These are phyloP conservation scores for Delitschia confertaspora DNA, from an alignment of 495 filamentous ascomycete genomes.

Conservation along the genomic window DNA sequence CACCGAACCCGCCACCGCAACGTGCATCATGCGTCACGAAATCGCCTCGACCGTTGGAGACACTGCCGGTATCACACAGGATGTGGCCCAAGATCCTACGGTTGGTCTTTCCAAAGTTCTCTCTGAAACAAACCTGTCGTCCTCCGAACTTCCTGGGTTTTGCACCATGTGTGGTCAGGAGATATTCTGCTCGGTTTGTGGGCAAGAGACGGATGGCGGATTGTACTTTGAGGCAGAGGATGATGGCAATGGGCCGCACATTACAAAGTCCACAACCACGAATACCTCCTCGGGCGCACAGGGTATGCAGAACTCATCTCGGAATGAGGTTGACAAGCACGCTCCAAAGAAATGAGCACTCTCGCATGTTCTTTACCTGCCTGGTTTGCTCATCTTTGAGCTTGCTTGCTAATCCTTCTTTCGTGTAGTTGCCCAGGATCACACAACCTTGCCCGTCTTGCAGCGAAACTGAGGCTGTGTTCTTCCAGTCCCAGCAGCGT, in stretches of 20 bases:
- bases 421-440: conserved; percentile 69
- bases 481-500: conserved; percentile 96
- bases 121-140: conserved; percentile 31
- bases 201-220: conserved; percentile 30
- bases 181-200: conserved; percentile 44
- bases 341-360: conserved; percentile 24
- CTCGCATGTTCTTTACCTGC: conserved; percentile 22
- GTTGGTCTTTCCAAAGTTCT: conserved; percentile 56
- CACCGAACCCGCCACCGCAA: conserved; percentile 70
- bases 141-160: conserved; percentile 31
- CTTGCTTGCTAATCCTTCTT: conserved; percentile 26
- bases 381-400: conserved; percentile 24
- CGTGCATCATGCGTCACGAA: conserved; percentile 87
- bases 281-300: no score
- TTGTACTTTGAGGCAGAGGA: conserved; percentile 31
- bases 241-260: no score
- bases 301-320: background rate
- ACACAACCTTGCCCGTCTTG: conserved; percentile 77
- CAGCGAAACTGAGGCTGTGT: conserved; percentile 78
- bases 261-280: background rate
- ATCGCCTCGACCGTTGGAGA: conserved; percentile 83
- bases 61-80: conserved; percentile 93
- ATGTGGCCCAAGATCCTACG: conserved; percentile 94
- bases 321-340: conserved; percentile 18
- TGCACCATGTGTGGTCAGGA: conserved; percentile 48